Percentiles rank a stretch among this genome's conserved stretches.
Conservation (phyloP, 352 stramenopile species). For the Pythium coloratum region DNA sequence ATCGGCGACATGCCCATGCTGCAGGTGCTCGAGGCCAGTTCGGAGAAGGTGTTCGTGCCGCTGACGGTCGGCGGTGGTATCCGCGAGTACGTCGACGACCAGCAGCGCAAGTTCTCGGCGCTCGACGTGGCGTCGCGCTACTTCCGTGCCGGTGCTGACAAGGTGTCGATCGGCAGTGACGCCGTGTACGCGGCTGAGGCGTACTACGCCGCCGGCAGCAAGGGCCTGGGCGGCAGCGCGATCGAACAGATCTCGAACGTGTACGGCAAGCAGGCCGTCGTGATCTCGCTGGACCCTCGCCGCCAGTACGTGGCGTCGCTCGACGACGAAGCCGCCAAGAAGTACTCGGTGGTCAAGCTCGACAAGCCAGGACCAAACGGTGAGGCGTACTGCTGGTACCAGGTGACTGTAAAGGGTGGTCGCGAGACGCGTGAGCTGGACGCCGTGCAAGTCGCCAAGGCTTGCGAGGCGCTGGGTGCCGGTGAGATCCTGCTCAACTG, state of each 20-base stretch:
- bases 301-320: slow-evolving; percentile 84
- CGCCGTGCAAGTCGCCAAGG: slow-evolving; percentile 81
- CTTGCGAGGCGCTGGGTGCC: slow-evolving; percentile 92
- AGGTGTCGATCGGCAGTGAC: slow-evolving; percentile 97
- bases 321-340: slow-evolving; percentile 61
- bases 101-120: slow-evolving; percentile 86
- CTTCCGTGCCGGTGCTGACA: slow-evolving; percentile 98
- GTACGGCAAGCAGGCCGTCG: slow-evolving; percentile 97
- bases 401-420: slow-evolving; percentile 96
- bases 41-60: slow-evolving; percentile 96
- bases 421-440: slow-evolving; percentile 91
- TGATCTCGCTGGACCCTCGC: slow-evolving; percentile 96
- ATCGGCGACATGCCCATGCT: slow-evolving; percentile 98
- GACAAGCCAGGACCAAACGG: slow-evolving; percentile 88
- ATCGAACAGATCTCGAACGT: slow-evolving; percentile 97
- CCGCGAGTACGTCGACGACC: slow-evolving; percentile 93
- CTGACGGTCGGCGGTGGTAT: slow-evolving; percentile 98
- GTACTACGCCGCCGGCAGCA: slow-evolving; percentile 72
- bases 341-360: slow-evolving; percentile 69
- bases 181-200: slow-evolving; percentile 94
- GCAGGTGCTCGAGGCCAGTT: slow-evolving; percentile 93
- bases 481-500: slow-evolving; percentile 99
- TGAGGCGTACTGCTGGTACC: slow-evolving; percentile 96
- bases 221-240: slow-evolving; percentile 79
- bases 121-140: slow-evolving; percentile 96